Conservation (phyloP, 2,329 filamentous ascomycete species). For the Neofusicoccum laricinum region DNA sequence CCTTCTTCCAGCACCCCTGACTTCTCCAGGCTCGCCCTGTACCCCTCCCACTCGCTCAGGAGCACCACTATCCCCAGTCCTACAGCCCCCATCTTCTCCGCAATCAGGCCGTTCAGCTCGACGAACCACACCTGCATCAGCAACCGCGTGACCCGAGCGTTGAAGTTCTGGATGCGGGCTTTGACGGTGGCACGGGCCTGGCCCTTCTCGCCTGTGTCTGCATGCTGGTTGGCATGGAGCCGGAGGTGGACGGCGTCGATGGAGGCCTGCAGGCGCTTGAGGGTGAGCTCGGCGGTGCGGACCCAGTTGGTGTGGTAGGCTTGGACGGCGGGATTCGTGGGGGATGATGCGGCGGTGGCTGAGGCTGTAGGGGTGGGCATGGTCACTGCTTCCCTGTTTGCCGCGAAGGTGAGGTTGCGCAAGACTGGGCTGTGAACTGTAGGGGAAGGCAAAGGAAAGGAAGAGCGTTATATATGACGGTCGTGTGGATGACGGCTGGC, state of each 20-base stretch:
- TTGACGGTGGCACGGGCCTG: no score
- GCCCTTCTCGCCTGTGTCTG: no score
- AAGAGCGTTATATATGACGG: no score
- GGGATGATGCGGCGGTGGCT: no score
- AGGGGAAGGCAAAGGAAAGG: background rate
- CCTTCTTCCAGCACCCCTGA: no score
- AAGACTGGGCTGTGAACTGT: background rate
- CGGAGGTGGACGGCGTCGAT: background rate
- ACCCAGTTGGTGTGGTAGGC: background rate
- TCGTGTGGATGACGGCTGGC: no score
- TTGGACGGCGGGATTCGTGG: no score
- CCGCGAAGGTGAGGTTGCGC: no score
- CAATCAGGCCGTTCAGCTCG: background rate
- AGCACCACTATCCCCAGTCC: background rate
- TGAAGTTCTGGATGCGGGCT: background rate
- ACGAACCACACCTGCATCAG: background rate
- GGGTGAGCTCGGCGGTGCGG: background rate
- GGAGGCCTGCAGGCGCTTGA: background rate
- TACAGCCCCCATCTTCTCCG: background rate
- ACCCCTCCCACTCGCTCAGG: background rate
- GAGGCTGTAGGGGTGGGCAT: background rate
- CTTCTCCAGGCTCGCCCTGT: no score
- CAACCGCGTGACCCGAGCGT: background rate
- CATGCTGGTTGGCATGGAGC: no score
- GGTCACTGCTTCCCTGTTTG: background rate